phyloP scores from a whole-genome alignment of 257 asterid species.

The Salvia rosmarinus region DNA sequence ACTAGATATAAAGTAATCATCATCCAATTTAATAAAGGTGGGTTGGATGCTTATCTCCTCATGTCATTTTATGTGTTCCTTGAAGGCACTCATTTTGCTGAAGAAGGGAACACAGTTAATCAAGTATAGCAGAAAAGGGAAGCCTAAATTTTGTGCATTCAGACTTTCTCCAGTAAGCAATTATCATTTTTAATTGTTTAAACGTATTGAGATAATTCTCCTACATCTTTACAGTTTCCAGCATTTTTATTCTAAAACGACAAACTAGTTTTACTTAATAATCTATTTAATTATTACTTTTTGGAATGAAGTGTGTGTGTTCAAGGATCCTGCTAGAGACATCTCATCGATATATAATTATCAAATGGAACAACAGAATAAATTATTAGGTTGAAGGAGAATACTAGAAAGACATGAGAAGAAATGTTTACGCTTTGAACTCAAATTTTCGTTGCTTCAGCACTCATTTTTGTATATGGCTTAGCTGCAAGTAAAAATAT shows the following conservation, averaged over 20 bases:
- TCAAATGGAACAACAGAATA: not conserved
- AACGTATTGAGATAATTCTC: not conserved
- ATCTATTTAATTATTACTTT: not conserved
- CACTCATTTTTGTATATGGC: not conserved
- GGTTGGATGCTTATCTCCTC: conserved; percentile 22
- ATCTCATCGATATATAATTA: not conserved
- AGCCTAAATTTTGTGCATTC: conserved; percentile 90
- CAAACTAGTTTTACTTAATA: not conserved
- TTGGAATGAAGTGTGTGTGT: not conserved
- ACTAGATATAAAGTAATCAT: not conserved
- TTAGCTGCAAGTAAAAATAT: not conserved
- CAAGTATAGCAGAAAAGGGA: conserved; percentile 96
- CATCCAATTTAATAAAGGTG: not conserved
- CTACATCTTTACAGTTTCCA: not conserved
- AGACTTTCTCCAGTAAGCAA: conserved; percentile 86
- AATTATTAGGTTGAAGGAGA: not conserved
- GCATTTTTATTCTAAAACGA: conserved; percentile 2
- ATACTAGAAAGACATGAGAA: not conserved
- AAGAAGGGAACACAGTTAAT: conserved; percentile 92
- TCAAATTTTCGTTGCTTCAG: not conserved
- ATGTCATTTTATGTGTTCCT: conserved; percentile 21
- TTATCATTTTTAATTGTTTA: conserved; percentile 21
- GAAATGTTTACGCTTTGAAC: not conserved
- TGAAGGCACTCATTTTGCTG: conserved; percentile 82
- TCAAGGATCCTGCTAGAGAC: not conserved